Evolutionary conservation across 139 green algal species (phyloP), one percentile per base, ranked within the genome.

Genomic region (Tetradesmus obliquus): DNA sequence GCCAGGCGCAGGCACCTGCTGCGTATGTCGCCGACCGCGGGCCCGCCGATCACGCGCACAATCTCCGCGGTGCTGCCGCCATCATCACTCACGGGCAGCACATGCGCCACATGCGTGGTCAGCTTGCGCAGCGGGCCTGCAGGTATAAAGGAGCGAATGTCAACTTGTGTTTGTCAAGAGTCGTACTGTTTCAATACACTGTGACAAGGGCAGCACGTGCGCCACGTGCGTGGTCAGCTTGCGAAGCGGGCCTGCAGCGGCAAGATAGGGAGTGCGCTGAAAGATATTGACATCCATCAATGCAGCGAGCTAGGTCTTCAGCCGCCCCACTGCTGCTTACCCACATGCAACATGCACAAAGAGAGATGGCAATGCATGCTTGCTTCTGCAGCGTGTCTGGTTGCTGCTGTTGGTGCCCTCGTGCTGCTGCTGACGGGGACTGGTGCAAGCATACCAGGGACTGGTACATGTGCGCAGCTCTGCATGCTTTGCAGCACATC

Each of bases 51-150:
- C 76, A 99, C 98, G 0, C 98, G 93, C 90, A 99, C 98, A 84
- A 99, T 99, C 94, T 99, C 98, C 1, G 98, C 98, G 12, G 98
- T 99, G 72, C 93, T 97, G 79, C 98, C 98, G 5, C 98, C 98
- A 87, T 99, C 98, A 90, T 99, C 98, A 2, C 95, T 98, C 2
- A 99, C 98, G 10, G 98, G 98, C 87, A 99, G 95, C 57, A 99
- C 97, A 92, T 99, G 97, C 2, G 97, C 90, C 54, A 99, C 97
- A 15, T 92, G 88, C 2, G 95, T 98, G 24, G 98, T 99, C 1
- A 97, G 95, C 71, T 94, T 84, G 17, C 92, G 93, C 84, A 99
- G 92, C 45, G 94, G 93, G 5, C 95, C 96, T 95, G 94, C 81
- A 80, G 62, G 45, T 9, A 15, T 9, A 24, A 10, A 80, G 71